Evolutionary conservation across 2,329 filamentous ascomycete species (phyloP).

Genomic region (Talaromyces sp.): DNA sequence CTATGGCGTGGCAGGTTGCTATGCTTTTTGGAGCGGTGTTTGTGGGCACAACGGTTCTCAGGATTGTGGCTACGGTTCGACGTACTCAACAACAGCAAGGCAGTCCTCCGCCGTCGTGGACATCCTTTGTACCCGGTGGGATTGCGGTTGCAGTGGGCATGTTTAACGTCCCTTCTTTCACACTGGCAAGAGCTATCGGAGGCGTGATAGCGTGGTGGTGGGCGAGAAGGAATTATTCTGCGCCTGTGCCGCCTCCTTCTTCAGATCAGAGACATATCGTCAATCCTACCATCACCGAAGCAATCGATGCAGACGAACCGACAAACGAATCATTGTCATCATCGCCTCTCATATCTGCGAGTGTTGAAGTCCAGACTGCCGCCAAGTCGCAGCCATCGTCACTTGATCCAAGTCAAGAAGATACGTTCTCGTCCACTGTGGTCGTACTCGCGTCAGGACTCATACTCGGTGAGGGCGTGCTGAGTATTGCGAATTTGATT

Average conservation of each 20-base stretch:
- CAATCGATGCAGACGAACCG: not conserved
- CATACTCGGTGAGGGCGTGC: constrained; percentile 85
- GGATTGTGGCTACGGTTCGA: constrained; percentile 52
- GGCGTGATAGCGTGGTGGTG: constrained; percentile 77
- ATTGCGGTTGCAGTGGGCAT: constrained; percentile 97
- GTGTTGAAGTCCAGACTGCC: not conserved
- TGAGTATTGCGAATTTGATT: constrained; percentile 85
- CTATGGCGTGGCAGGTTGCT: constrained; percentile 78
- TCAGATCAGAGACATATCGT: not conserved
- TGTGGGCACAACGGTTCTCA: constrained; percentile 64
- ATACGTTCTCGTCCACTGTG: constrained; percentile 57
- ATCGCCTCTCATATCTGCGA: not conserved
- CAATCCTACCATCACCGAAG: not conserved
- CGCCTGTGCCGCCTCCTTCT: not conserved
- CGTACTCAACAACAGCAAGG: not conserved
- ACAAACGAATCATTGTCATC: not conserved
- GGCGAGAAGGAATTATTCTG: constrained; percentile 42
- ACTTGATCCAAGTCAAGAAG: constrained; percentile 18
- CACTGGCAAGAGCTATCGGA: constrained; percentile 78
- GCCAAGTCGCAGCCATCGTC: constrained; percentile 1
- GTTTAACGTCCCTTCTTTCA: constrained; percentile 97
- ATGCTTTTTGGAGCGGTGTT: constrained; percentile 72
- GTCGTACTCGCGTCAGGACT: constrained; percentile 88
- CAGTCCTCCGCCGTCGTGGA: constrained; percentile 51
- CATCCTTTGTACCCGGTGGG: constrained; percentile 77